Evolutionary conservation across 140 eudicot species (phyloP).

Genomic region (Bidens hawaiensis): DNA sequence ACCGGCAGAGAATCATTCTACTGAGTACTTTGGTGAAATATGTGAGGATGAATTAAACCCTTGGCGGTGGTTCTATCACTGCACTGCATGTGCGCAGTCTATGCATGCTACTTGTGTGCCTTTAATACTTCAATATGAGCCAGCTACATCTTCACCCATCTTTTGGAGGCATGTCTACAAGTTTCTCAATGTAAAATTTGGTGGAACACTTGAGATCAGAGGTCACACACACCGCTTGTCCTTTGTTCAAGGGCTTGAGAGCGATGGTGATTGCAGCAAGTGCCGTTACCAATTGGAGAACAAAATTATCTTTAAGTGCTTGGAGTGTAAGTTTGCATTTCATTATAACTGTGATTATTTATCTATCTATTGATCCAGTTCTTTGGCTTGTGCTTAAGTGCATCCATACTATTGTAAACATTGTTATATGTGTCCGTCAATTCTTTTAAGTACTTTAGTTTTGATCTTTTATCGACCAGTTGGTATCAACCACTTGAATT

Average conservation of each 20-base stretch:
- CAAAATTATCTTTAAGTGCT: slow-evolving; percentile 1
- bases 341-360: neutral
- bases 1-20: neutral
- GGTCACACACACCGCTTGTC: neutral
- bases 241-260: slow-evolving; percentile 2
- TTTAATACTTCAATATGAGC: neutral
- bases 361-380: neutral
- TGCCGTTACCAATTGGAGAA: neutral
- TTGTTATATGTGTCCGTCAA: neutral
- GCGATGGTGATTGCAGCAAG: neutral
- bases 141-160: neutral
- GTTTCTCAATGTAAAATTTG: slow-evolving; percentile 15
- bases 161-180: neutral
- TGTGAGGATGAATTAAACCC: slow-evolving; percentile 10
- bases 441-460: neutral
- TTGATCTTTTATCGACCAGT: no score
- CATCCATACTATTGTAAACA: neutral
- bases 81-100: neutral
- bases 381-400: neutral
- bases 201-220: slow-evolving; percentile 1
- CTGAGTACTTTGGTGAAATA: slow-evolving; percentile 5
- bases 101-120: slow-evolving; percentile 13
- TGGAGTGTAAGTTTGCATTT: slow-evolving; percentile 3
- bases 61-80: slow-evolving; percentile 6
- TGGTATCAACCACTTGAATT: no score